Base-by-base conservation (phyloP, 192 early-diverging fungal species). In the Coemansia sp. region DNA sequence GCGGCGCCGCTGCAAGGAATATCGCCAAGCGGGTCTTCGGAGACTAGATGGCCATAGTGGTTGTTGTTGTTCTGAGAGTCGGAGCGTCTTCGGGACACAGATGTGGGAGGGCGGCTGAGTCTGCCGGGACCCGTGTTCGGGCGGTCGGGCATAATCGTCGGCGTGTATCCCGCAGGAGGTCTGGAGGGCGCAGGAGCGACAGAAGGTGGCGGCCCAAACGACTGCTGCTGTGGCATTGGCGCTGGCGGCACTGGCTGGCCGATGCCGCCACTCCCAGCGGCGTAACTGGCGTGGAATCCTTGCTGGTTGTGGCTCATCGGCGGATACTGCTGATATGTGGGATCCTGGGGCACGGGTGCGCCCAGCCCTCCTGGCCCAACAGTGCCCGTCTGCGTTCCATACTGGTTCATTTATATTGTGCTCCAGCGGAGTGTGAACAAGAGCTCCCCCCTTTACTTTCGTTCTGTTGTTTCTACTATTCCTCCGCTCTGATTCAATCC, bases 41-140 rank as follows among this genome's bases (percentile, higher is more conserved):
- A 58, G 19, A 82, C 79, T 65, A 82, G 22, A 13, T 82, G 73
- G 46, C 79, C 79, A 43, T 82, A 82, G 56, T 82, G 70, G 16
- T 60, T 61, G 47, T 49, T 49, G 6, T 49, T 49, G 6, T 12
- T 12, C 51, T 66, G 64, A 36, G 61, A 41, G 8, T 36, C 49
- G n/a, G 54, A 61, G 40, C 65, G 41, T 18, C 26, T 52, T 41
- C 68, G 59, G 15, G 64, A 45, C 32, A 55, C n/a, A 8, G 47
- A 59, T 19, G 51, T 61, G 21, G 52, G 57, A 13, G 52, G 57
- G 36, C 63, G 69, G 36, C 70, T 61, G 11, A 39, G 70, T 9
- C 70, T 57, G 15, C 13, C 61, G 59, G 5, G 41, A 3, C 48
- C 58, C 9, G 69, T 43, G 13, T 61, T 61, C 40, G 59, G 65